phyloP scores from a whole-genome alignment of 1,284 basidiomycete species.

The Lentinula novae-zelandiae region DNA sequence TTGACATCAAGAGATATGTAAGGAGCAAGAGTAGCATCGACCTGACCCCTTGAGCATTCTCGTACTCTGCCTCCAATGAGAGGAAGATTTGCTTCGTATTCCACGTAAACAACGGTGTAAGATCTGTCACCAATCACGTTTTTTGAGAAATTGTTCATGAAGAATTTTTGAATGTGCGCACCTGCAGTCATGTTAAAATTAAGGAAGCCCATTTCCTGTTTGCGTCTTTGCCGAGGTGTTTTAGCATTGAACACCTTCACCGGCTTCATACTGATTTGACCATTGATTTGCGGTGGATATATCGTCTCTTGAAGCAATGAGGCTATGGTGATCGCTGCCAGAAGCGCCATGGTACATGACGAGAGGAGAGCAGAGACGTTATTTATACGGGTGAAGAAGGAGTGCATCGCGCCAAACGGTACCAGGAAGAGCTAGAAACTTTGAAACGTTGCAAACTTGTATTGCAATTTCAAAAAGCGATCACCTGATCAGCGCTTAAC shows the following conservation, averaged over 20 bases:
- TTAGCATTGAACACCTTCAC: slow-evolving; percentile 46
- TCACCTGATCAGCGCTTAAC: too few relatives aligned
- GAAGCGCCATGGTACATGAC: slow-evolving; percentile 75
- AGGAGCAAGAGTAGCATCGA: slow-evolving; percentile 1
- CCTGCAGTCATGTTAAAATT: slow-evolving; percentile 78
- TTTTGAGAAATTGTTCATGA: too few relatives aligned
- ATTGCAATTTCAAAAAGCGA: too few relatives aligned
- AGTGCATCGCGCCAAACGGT: slow-evolving; percentile 51
- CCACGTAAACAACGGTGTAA: slow-evolving; percentile 84
- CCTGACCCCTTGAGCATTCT: slow-evolving; percentile 65
- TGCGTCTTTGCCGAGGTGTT: slow-evolving; percentile 16
- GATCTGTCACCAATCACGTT: slow-evolving; percentile 42
- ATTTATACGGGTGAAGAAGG: slow-evolving; percentile 64
- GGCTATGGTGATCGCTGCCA: slow-evolving; percentile 70
- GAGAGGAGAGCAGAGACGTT: slow-evolving; percentile 73
- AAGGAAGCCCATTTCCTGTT: slow-evolving; percentile 72
- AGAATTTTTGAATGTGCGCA: slow-evolving; percentile 27
- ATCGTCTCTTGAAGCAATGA: slow-evolving; percentile 61
- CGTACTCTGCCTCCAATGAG: slow-evolving; percentile 79
- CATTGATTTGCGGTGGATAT: slow-evolving; percentile 41
- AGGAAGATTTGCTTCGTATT: slow-evolving; percentile 93
- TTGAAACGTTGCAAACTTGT: too few relatives aligned
- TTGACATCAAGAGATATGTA: slow-evolving; percentile 1
- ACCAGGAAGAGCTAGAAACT: too few relatives aligned
- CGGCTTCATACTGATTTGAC: slow-evolving; percentile 64